Evolutionary conservation across 2,329 filamentous ascomycete species (phyloP), one percentile per base, ranked within the genome.

Genomic region (Xylariaceae sp.): DNA sequence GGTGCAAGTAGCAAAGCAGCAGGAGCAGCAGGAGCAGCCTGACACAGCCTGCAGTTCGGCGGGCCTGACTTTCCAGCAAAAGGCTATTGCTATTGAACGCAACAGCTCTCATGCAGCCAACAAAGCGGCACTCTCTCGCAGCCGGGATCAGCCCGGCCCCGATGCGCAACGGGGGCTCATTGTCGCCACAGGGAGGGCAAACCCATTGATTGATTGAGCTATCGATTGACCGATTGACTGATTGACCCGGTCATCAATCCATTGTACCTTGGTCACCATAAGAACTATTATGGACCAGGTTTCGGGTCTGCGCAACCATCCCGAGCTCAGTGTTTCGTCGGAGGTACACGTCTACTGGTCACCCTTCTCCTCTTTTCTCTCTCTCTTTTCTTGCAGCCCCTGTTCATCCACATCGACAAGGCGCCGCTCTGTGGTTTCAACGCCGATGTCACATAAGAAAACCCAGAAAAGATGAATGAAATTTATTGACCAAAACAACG

Each of bases 251-350:
- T 30, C 23, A 54, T 41, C 48, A n/a, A 23, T 59, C 57, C 44
- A 57, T 60, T 63, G 56, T 30, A 44, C 45, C 52, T 52, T 41
- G 52, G 51, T 17, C 37, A 17, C 54, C 45, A 39, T 51, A 55
- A 54, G 55, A 63, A 52, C 57, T 48, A 53, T 51, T 48, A 53
- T 51, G 37, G 50, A 15, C 49, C 34, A 37, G 52, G 30, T 56
- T 59, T 60, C 53, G 55, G 53, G 57, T 64, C 56, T 65, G 63
- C 61, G 52, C 61, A 62, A 65, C 63, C 58, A 61, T 57, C 50
- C 56, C 48, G 49, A 49, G 39, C 48, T 45, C 10, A 49, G 56
- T 39, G 45, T 53, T 64, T 61, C 41, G 53, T 60, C 47, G 59
- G 23, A 45, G 58, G 53, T 60, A 37, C 54, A 61, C n/a, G 11